These are phyloP conservation scores for Aureobasidium sp. DNA, from an alignment of 2,329 filamentous ascomycete genomes.

Conservation along the genomic window DNA sequence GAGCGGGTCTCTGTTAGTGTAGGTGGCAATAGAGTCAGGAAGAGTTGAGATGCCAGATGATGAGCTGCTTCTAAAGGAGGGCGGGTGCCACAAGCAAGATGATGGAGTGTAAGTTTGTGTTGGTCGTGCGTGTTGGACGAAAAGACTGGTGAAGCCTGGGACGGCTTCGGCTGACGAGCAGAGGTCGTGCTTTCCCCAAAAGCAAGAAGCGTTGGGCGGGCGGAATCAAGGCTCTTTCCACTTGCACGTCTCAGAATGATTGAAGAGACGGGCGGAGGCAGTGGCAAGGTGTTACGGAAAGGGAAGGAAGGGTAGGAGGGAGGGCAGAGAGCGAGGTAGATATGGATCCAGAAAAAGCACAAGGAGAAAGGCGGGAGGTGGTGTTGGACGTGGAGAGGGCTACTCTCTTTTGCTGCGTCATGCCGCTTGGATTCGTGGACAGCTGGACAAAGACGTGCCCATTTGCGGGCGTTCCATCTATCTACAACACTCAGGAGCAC, in stretches of 20 bases:
- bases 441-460: constrained; percentile 11
- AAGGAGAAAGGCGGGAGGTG: constrained; percentile 16
- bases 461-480: constrained; percentile 11
- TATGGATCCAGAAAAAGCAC: constrained; percentile 9
- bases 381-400: constrained; percentile 15
- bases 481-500: background rate
- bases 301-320: constrained; percentile 16
- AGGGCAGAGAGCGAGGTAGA: constrained; percentile 3
- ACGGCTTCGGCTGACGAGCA: constrained; percentile 11
- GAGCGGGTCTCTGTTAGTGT: constrained; percentile 1
- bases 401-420: background rate
- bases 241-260: constrained; percentile 13
- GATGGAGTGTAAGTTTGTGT: constrained; percentile 10
- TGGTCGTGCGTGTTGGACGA: constrained; percentile 3
- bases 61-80: constrained; percentile 13
- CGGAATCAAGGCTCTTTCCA: background rate
- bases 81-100: constrained; percentile 7
- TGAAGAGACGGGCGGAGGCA: constrained; percentile 7
- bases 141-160: constrained; percentile 13
- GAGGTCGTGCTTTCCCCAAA: constrained; percentile 18
- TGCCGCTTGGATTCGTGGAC: constrained; percentile 15
- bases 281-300: constrained; percentile 9
- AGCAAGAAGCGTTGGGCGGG: constrained; percentile 12
- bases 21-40: constrained; percentile 14
- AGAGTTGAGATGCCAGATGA: constrained; percentile 15